Base-by-base conservation (phyloP, 176 grass and related monocot genomes). In the Phragmites australis region DNA sequence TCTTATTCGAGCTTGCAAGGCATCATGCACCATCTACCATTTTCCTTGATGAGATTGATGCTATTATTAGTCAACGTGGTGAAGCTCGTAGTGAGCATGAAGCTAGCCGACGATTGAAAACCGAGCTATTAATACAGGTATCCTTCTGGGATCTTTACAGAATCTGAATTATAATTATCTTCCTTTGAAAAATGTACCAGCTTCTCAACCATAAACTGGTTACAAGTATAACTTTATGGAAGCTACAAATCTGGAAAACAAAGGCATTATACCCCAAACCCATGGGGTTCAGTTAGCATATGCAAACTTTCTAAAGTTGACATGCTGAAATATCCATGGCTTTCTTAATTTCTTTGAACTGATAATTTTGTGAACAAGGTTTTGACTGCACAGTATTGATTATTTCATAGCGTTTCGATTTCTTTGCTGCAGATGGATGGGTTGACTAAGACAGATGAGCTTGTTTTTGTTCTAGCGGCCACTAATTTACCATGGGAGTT, bases 401-500 rank as follows among this genome's bases (percentile, higher is more conserved):
- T 27, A 43, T 79, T 62, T 85, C 34, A 79, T 79, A 32, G 82
- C 27, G 51, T 74, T 84, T 73, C 18, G 42, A 63, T 84, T 76
- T 75, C 21, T 58, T 81, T 87, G 18, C 21, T 90, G 85, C 76
- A 94, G 92, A 93, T 97, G 92, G 95, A 94, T 85, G 95, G 95
- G 27, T 75, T 94, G 86, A 94, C 85, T 64, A 97, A 97, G 68
- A 94, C 90, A 81, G 79, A 97, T 44, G 95, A 97, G 0, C 92
- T 97, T 75, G 92, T 94, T 83, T 94, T 97, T 89, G 95, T 97
- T 83, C 77, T 97, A 48, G 95, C 92, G 8, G 95, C 92, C 67
- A 97, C 92, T 62, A 97, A 97, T 91, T 83, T 97, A 70, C 95
- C 95, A 68, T 97, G 92, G 95, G 95, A 97, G 74, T 31, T 97